These are phyloP conservation scores for Zasmidium cellare DNA, from an alignment of 2,329 filamentous ascomycete genomes.

Conservation along the genomic window DNA sequence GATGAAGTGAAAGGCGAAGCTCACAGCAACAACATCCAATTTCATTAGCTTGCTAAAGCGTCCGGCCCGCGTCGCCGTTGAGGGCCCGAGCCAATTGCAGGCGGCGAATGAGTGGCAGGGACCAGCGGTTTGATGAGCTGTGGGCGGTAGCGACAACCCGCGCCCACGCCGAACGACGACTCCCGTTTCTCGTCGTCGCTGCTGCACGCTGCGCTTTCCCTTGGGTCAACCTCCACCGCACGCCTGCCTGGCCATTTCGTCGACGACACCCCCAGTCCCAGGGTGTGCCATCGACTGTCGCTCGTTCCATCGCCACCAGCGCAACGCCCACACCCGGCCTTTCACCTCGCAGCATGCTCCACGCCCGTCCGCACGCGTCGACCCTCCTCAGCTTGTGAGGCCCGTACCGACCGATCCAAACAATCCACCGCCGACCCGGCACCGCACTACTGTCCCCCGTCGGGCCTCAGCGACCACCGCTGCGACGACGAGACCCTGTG, in stretches of 20 bases:
- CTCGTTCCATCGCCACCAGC: background rate
- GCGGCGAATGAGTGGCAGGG: no score
- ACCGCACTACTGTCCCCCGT: background rate
- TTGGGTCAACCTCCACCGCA: background rate
- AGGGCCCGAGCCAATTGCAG: no score
- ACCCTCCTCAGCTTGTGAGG: background rate
- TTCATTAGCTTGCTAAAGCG: no score
- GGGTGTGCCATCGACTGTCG: background rate
- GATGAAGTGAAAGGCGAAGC: background rate
- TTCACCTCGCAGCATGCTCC: background rate
- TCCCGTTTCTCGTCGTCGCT: no score
- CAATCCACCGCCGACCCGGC: background rate
- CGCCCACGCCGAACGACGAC: background rate
- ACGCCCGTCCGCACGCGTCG: background rate
- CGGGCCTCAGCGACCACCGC: background rate
- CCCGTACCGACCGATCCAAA: background rate
- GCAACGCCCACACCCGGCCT: background rate
- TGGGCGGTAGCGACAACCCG: background rate
- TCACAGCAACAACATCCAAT: background rate
- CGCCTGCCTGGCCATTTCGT: background rate
- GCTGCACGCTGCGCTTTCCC: no score
- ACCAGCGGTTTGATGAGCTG: background rate
- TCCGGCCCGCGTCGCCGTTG: no score
- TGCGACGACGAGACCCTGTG: slow-evolving; percentile 2
- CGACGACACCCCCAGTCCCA: background rate